Percentiles rank a stretch among this genome's conserved stretches.
These are phyloP conservation scores for Carex littledalei DNA, from an alignment of 176 grass and related monocot species.

Conservation along the genomic window DNA sequence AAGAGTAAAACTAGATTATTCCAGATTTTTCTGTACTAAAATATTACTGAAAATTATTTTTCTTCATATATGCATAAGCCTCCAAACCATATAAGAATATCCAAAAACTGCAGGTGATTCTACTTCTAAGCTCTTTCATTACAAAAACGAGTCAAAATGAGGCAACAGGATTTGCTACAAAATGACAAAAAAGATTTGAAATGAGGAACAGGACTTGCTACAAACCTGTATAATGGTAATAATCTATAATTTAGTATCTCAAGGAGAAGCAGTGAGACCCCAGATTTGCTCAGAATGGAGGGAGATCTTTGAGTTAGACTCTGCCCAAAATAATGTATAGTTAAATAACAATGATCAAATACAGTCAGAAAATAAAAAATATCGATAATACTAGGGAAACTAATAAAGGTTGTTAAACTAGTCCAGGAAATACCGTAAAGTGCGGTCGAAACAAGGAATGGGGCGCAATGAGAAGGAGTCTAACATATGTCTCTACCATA, in stretches of 20 bases:
- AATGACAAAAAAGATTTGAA: not conserved
- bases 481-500: conserved; percentile 97
- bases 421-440: conserved; percentile 71
- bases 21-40: not conserved
- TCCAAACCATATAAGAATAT: not conserved
- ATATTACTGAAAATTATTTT: not conserved
- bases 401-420: not conserved
- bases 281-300: conserved; percentile 89
- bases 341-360: not conserved
- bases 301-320: conserved; percentile 86
- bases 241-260: conserved; percentile 99
- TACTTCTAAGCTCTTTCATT: not conserved
- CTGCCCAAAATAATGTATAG: conserved; percentile 40
- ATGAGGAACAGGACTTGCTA: conserved; percentile 1
- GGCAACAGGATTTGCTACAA: no score
- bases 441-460: conserved; percentile 94
- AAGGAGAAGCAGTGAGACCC: conserved; percentile 85
- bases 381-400: not conserved
- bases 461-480: conserved; percentile 84
- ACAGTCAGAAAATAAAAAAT: conserved; percentile 3
- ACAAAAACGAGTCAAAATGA: no score
- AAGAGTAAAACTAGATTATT: not conserved
- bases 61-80: not conserved
- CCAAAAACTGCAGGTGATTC: not conserved
- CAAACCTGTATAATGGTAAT: conserved; percentile 90